Evolutionary conservation across 371 early-diverging fungal species (phyloP).

Genomic region (Lichtheimia ornata): DNA sequence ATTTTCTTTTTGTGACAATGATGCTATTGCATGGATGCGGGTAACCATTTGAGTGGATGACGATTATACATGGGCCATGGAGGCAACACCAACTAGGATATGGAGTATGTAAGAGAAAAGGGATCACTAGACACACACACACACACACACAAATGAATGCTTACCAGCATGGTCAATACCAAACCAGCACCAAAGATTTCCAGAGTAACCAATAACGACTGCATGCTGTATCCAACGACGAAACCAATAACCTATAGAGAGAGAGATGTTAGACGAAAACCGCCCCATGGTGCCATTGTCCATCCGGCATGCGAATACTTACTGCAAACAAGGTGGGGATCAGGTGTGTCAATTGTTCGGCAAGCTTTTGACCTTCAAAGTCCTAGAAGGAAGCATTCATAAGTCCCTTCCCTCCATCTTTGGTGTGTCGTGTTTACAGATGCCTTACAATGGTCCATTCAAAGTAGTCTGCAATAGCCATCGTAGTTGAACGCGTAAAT

Average conservation of each 20-base stretch:
- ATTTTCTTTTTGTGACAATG: background rate
- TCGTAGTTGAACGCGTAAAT: background rate
- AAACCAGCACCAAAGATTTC: slow-evolving; percentile 14
- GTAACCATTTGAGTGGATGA: slow-evolving; percentile 20
- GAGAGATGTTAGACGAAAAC: background rate
- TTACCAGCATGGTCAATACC: slow-evolving; percentile 13
- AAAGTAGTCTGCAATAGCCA: slow-evolving; percentile 16
- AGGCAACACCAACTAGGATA: slow-evolving; percentile 15
- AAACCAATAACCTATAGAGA: slow-evolving; percentile 20
- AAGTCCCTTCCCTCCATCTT: slow-evolving; percentile 13
- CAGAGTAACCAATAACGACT: slow-evolving; percentile 17
- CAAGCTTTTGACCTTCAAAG: slow-evolving; percentile 25
- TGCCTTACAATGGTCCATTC: slow-evolving; percentile 17
- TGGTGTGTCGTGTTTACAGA: background rate
- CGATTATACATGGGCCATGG: slow-evolving; percentile 30
- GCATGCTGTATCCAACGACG: slow-evolving; percentile 13
- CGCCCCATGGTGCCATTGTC: no score
- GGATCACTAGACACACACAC: no score
- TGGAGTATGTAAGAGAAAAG: background rate
- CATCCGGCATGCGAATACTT: slow-evolving; percentile 1
- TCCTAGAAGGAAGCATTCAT: slow-evolving; percentile 17
- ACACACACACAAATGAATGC: background rate
- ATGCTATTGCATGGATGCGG: background rate
- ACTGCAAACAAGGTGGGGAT: slow-evolving; percentile 30
- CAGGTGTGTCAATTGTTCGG: slow-evolving; percentile 25